phyloP scores from a whole-genome alignment of 1,284 basidiomycete species.

The Sanghuangporus sanghuang region DNA sequence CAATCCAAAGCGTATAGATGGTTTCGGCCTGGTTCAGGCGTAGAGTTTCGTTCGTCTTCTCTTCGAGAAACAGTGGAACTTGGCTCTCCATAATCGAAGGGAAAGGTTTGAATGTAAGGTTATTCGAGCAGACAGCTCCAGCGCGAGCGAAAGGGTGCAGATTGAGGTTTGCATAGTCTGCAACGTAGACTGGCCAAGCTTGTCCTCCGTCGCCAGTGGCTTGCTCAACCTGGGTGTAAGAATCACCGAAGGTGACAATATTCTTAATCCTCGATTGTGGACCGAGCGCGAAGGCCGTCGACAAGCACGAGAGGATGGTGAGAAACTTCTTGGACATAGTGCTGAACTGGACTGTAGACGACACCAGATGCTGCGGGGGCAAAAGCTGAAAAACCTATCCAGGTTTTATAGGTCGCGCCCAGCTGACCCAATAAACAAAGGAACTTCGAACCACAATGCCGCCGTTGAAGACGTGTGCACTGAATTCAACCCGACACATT shows the following conservation, averaged over 20 bases:
- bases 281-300: neutral
- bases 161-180: conserved; percentile 33
- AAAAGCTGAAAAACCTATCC: neutral
- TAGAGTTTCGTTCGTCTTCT: conserved; percentile 26
- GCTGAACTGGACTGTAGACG: neutral
- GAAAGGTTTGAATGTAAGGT: conserved; percentile 33
- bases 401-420: neutral
- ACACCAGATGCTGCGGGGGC: neutral
- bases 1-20: conserved; percentile 45
- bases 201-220: conserved; percentile 31
- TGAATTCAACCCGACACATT: neutral
- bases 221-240: conserved; percentile 36
- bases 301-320: neutral
- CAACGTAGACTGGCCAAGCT: conserved; percentile 41
- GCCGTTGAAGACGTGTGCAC: neutral
- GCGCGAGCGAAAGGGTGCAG: conserved; percentile 38
- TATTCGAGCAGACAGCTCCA: conserved; percentile 41
- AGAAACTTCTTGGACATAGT: neutral
- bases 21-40: conserved; percentile 31
- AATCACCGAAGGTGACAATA: conserved; percentile 43
- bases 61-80: conserved; percentile 33
- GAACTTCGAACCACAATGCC: neutral
- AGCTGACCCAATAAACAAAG: neutral
- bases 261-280: conserved; percentile 30
- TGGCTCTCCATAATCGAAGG: conserved; percentile 35